A percentile compares a stretch with the other conserved stretches of the same genome.
phyloP scores from a whole-genome alignment of 495 filamentous ascomycete genomes.

The Neurospora pannonica region DNA sequence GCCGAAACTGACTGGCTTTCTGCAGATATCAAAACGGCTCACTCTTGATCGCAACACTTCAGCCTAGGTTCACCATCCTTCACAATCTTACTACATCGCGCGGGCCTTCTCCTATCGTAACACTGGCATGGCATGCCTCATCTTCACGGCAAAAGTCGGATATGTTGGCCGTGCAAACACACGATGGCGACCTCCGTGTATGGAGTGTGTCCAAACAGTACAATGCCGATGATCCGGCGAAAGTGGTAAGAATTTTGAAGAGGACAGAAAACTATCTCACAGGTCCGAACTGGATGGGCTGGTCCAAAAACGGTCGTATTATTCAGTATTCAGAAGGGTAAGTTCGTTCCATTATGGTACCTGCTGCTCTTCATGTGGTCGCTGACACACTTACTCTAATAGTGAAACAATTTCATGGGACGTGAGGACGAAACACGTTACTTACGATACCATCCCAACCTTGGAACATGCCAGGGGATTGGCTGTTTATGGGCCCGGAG shows the following conservation, averaged over 20 bases:
- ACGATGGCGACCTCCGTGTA: slow-evolving; percentile 85
- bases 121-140: slow-evolving; percentile 94
- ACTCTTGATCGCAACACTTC: slow-evolving; percentile 78
- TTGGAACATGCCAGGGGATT: slow-evolving; percentile 72
- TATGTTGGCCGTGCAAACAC: slow-evolving; percentile 89
- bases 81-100: slow-evolving; percentile 81
- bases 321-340: slow-evolving; percentile 89
- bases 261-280: slow-evolving; percentile 60
- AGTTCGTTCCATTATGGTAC: slow-evolving; percentile 30
- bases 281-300: slow-evolving; percentile 90
- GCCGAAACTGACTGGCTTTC: slow-evolving; percentile 19
- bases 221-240: slow-evolving; percentile 61
- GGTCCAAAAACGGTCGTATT: slow-evolving; percentile 96
- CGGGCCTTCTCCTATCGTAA: slow-evolving; percentile 77
- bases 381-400: slow-evolving; percentile 6
- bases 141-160: slow-evolving; percentile 96
- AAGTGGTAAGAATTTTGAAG: slow-evolving; percentile 81
- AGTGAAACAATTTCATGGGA: slow-evolving; percentile 94
- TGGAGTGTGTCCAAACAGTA: slow-evolving; percentile 93
- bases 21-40: slow-evolving; percentile 88
- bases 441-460: slow-evolving; percentile 79
- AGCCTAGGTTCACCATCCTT: slow-evolving; percentile 88
- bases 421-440: slow-evolving; percentile 90
- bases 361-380: background rate
- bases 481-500: slow-evolving; percentile 79